Evolutionary conservation across 2,329 filamentous ascomycete species (phyloP).

Genomic region (Paracoccidioides lutzii): DNA sequence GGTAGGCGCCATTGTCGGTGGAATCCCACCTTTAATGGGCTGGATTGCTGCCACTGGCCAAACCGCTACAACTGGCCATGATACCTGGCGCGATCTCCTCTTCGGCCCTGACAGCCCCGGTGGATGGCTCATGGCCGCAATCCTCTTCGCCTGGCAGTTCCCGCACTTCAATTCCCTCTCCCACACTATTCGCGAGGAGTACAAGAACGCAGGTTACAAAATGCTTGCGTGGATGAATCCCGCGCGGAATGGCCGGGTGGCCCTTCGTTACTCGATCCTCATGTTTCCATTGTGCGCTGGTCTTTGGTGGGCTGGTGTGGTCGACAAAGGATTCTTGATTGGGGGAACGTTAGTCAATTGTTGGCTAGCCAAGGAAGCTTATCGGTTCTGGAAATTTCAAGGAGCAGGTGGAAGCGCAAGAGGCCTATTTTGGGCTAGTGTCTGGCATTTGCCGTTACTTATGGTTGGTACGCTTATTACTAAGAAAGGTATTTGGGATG

Average conservation of each 20-base stretch:
- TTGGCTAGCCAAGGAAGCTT: constrained; percentile 72
- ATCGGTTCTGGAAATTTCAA: constrained; percentile 65
- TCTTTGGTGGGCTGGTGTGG: constrained; percentile 66
- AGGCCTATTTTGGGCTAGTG: constrained; percentile 88
- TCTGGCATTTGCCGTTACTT: constrained; percentile 86
- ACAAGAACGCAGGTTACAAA: constrained; percentile 54
- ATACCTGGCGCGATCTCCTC: constrained; percentile 65
- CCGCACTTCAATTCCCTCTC: constrained; percentile 94
- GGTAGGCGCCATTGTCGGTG: constrained; percentile 84
- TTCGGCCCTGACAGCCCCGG: constrained; percentile 57
- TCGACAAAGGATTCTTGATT: constrained; percentile 70
- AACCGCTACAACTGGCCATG: constrained; percentile 56
- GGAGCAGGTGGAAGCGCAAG: constrained; percentile 70
- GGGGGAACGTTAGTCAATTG: constrained; percentile 71
- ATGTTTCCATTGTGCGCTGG: constrained; percentile 79
- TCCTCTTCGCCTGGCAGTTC: constrained; percentile 95
- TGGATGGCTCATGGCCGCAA: constrained; percentile 73
- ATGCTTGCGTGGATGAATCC: constrained; percentile 84
- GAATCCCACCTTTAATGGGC: constrained; percentile 91
- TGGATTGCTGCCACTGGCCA: constrained; percentile 93
- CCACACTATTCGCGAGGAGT: constrained; percentile 80
- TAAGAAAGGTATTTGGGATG: constrained; percentile 84
- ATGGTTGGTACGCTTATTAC: constrained; percentile 82
- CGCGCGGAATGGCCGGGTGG: constrained; percentile 70
- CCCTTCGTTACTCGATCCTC: constrained; percentile 68